A percentile compares a stretch with the other conserved stretches of the same genome.
These are phyloP conservation scores for Xylaria arbuscula DNA, from an alignment of 2,329 filamentous ascomycete species.

Conservation along the genomic window DNA sequence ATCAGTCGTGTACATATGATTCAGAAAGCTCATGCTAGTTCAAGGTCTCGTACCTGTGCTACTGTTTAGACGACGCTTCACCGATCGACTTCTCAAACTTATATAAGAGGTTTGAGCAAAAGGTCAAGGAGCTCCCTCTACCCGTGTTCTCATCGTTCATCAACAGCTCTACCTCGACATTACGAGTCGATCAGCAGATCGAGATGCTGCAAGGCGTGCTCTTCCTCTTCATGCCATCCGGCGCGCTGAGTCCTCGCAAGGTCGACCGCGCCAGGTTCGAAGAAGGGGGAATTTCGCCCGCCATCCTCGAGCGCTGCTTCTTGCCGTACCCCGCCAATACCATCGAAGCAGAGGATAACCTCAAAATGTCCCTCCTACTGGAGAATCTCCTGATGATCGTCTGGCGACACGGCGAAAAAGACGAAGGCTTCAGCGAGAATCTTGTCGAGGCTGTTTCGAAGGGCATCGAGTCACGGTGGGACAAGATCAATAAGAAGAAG, in stretches of 20 bases:
- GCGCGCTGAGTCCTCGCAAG: constrained; percentile 56
- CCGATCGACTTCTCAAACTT: constrained; percentile 62
- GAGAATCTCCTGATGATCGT: constrained; percentile 72
- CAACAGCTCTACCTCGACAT: constrained; percentile 53
- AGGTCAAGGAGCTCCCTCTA: constrained; percentile 68
- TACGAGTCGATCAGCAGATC: constrained; percentile 55
- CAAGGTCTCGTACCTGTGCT: constrained; percentile 58
- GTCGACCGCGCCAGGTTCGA: constrained; percentile 54
- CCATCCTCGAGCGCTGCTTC: constrained; percentile 68
- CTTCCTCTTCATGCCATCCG: constrained; percentile 58
- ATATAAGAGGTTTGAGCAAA: constrained; percentile 68
- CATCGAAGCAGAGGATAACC: constrained; percentile 72
- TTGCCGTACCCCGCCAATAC: constrained; percentile 73
- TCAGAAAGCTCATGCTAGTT: constrained; percentile 37
- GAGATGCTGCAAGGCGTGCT: constrained; percentile 59
- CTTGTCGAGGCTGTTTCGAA: constrained; percentile 56
- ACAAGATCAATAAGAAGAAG: constrained; percentile 58
- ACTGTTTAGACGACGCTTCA: constrained; percentile 57
- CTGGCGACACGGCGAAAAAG: constrained; percentile 50
- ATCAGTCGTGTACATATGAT: not conserved
- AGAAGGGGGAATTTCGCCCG: constrained; percentile 55
- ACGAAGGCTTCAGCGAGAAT: constrained; percentile 50
- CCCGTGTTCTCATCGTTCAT: constrained; percentile 68
- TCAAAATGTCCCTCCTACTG: constrained; percentile 75
- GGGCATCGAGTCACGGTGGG: constrained; percentile 62